These are phyloP conservation scores for Schwanniomyces pseudopolymorphus DNA, from an alignment of 805 yeast species.

Conservation along the genomic window DNA sequence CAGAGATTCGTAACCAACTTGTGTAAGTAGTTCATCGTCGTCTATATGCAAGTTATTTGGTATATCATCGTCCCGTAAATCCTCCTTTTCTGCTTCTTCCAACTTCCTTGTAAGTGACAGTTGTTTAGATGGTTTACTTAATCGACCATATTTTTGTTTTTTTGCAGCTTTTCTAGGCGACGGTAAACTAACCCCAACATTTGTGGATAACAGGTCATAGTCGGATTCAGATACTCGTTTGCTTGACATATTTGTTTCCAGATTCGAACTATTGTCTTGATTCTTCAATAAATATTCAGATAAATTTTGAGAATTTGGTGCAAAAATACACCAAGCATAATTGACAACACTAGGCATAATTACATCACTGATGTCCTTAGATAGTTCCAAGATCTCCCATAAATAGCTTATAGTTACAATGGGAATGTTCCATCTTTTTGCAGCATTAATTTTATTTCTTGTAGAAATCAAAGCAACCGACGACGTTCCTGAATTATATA, in stretches of 20 bases:
- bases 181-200: slow-evolving; percentile 41
- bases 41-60: slow-evolving; percentile 12
- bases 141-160: slow-evolving; percentile 45
- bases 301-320: slow-evolving; percentile 33
- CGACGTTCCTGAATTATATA: slow-evolving; percentile 28
- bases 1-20: slow-evolving; percentile 22
- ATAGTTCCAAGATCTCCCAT: slow-evolving; percentile 48
- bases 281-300: slow-evolving; percentile 23
- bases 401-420: slow-evolving; percentile 55
- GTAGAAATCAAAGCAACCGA: slow-evolving; percentile 43
- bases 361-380: slow-evolving; percentile 16
- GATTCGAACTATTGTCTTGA: slow-evolving; percentile 14
- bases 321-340: slow-evolving; percentile 56
- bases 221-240: slow-evolving; percentile 1
- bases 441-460: slow-evolving; percentile 55
- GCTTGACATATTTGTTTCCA: slow-evolving; percentile 10
- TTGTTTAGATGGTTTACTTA: slow-evolving; percentile 21
- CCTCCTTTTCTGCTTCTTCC: slow-evolving; percentile 4
- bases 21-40: slow-evolving; percentile 19
- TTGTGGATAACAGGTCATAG: not conserved
- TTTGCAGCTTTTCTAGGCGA: slow-evolving; percentile 52
- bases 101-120: slow-evolving; percentile 10
- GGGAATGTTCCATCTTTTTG: slow-evolving; percentile 57
- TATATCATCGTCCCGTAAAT: slow-evolving; percentile 5
- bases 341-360: slow-evolving; percentile 43